These are phyloP conservation scores for Ocimum tenuiflorum DNA, from an alignment of 257 asterid species.

Conservation along the genomic window DNA sequence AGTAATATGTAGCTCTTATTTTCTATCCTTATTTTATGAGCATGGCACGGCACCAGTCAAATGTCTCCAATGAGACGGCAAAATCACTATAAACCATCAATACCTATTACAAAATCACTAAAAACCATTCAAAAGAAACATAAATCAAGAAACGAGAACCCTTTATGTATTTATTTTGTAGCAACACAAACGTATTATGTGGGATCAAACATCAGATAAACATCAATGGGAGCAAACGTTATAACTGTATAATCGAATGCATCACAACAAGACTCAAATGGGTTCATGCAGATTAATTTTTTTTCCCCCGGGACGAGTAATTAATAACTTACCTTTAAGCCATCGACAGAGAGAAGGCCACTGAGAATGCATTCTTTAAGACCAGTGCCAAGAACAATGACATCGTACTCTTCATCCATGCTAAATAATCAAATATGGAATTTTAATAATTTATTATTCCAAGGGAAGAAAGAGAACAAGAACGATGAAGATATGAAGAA, in stretches of 20 bases:
- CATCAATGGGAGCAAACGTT: no score
- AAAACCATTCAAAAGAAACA: neutral
- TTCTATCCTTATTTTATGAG: no score
- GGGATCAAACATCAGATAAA: neutral
- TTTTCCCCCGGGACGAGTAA: neutral
- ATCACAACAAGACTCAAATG: no score
- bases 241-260: no score
- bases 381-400: slow-evolving; percentile 92
- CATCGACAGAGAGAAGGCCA: slow-evolving; percentile 87
- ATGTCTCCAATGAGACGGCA: neutral
- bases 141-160: neutral
- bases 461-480: no score
- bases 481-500: slow-evolving; percentile 5
- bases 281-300: neutral
- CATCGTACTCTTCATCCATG: slow-evolving; percentile 94
- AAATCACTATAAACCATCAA: neutral
- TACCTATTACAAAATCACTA: no score
- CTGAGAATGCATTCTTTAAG: slow-evolving; percentile 92
- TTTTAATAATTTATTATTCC: neutral
- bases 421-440: neutral
- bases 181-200: neutral
- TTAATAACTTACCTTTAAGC: slow-evolving; percentile 51
- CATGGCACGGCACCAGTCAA: neutral
- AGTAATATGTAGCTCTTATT: no score
- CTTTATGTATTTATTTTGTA: neutral